phyloP scores from a whole-genome alignment of 78 protist genomes.

The Dictyostelium firmibasis region DNA sequence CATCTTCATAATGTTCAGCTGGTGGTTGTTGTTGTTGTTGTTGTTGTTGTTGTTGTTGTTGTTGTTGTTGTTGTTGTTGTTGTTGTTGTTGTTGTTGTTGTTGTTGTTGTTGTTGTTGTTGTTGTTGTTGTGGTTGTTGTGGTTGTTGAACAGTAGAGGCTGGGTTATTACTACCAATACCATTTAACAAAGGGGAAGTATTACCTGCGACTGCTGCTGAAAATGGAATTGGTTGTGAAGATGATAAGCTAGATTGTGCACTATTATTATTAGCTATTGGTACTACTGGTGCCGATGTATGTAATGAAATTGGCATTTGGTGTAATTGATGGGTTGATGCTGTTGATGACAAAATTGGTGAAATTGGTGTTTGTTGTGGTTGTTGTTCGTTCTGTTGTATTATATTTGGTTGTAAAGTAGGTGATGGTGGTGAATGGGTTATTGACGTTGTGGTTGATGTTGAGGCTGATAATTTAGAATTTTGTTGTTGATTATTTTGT shows the following conservation, averaged over 20 bases:
- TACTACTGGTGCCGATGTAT: background rate
- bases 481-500: background rate
- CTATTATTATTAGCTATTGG: background rate
- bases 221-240: slow-evolving; percentile 15
- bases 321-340: background rate
- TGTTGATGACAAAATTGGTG: background rate
- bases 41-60: background rate
- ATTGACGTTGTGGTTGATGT: background rate
- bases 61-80: background rate
- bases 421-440: background rate
- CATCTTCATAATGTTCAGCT: slow-evolving; percentile 57
- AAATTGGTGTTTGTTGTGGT: background rate
- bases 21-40: background rate
- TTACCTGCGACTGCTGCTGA: background rate
- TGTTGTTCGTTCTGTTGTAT: background rate
- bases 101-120: background rate
- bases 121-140: background rate
- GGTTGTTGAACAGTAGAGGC: too few species aligned
- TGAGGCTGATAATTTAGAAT: background rate
- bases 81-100: too few species aligned
- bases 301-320: slow-evolving; percentile 16
- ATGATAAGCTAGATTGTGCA: background rate
- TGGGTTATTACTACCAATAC: background rate
- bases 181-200: background rate
- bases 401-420: background rate